Evolutionary conservation across 805 yeast species (phyloP), one percentile per base, ranked within the genome.

Genomic region (Yarrowia hollandica): DNA sequence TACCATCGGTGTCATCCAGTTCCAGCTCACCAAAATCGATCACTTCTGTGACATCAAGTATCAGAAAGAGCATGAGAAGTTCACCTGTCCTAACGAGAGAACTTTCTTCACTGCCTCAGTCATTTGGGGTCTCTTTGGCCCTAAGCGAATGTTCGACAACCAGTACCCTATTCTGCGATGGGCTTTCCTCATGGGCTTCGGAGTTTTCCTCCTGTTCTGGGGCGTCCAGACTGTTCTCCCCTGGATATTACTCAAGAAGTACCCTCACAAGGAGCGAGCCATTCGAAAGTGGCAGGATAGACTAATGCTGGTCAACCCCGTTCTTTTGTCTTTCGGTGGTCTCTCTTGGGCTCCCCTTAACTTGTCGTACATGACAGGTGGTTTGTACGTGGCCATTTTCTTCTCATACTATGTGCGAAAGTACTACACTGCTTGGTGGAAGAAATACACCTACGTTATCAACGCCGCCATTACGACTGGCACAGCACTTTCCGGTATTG

Each of bases 101-200:
- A 70, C 77, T 16, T 78, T 77, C 70, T 79, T 73, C 67, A 69
- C 77, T 25, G 80, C 83, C 5, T 77, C 82, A 7, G 75, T 82
- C 26, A 67, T 78, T 58, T 82, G 85, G 84, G 85, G 85, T 62
- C 67, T 75, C 3, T 76, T 84, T 67, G 88, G 88, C 2, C 88
- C 90, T 7, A 80, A 80, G 68, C 66, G 73, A 22, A 65, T 72
- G 14, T 68, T 73, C 54, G 74, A 78, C 55, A 80, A 81, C 0
- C 67, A 84, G 16, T 85, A 85, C 66, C 88, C 89, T 1, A 72
- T 78, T 12, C 72, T 85, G 61, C 79, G 81, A 67, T 84, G 82
- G 80, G 81, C 86, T 62, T 84, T 85, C 75, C 72, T 85, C 26
- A 73, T 82, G 59, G 89, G 90, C 12, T 60, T 65, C 8, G 58